Evolutionary conservation across 2,329 filamentous ascomycete genomes (phyloP).

Genomic region (Orbilia quercus): DNA sequence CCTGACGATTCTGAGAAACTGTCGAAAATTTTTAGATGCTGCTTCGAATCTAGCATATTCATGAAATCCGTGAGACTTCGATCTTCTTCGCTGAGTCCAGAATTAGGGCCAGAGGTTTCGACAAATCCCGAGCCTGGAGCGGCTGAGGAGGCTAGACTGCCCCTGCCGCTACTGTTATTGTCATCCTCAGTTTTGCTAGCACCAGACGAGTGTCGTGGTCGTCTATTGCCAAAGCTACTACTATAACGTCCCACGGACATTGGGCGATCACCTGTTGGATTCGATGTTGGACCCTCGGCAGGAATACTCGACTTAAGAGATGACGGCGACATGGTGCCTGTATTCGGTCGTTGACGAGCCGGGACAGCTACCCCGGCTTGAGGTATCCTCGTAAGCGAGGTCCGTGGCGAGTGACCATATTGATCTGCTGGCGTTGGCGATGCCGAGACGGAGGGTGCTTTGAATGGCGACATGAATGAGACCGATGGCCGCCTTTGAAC

Average conservation of each 20-base stretch:
- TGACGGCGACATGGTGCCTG: conserved; percentile 62
- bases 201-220: conserved; percentile 79
- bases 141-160: conserved; percentile 67
- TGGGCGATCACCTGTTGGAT: conserved; percentile 73
- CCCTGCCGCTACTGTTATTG: conserved; percentile 70
- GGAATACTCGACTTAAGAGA: conserved; percentile 68
- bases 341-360: conserved; percentile 62
- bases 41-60: conserved; percentile 86
- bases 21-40: conserved; percentile 84
- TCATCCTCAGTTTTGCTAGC: conserved; percentile 70
- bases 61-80: conserved; percentile 94
- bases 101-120: conserved; percentile 74
- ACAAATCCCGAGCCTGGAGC: conserved; percentile 83
- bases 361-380: conserved; percentile 62
- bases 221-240: conserved; percentile 91
- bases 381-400: conserved; percentile 63
- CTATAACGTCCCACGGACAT: conserved; percentile 80
- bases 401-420: conserved; percentile 69
- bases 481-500: conserved; percentile 79
- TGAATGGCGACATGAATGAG: conserved; percentile 89
- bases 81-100: conserved; percentile 79
- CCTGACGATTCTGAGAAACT: conserved; percentile 70
- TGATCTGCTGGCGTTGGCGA: conserved; percentile 73
- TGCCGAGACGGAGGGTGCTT: conserved; percentile 91
- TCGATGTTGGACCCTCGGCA: conserved; percentile 73